Conservation (phyloP, 2,329 filamentous ascomycete species). For the Nemania sp. region DNA sequence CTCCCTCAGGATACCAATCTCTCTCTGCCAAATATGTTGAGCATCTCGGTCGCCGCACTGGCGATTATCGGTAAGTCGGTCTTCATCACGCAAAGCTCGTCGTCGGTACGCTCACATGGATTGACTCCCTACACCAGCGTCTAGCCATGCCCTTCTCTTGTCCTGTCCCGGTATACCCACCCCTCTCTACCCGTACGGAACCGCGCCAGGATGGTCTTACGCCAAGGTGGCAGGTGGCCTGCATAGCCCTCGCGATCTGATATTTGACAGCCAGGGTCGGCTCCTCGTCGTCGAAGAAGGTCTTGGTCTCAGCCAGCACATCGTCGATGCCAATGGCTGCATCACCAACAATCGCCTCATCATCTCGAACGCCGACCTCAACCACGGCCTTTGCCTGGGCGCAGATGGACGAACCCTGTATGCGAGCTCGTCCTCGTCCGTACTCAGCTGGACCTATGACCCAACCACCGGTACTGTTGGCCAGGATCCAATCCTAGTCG, state of each 20-base stretch:
- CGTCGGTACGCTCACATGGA: neutral
- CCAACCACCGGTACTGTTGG: constrained; percentile 46
- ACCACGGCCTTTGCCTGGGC: constrained; percentile 49
- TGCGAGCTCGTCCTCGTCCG: constrained; percentile 52
- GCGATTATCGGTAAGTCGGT: constrained; percentile 11
- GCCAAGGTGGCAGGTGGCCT: constrained; percentile 36
- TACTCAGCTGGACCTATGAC: constrained; percentile 62
- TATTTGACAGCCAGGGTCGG: constrained; percentile 33
- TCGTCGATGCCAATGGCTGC: constrained; percentile 34
- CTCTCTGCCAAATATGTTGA: constrained; percentile 5
- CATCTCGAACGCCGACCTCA: constrained; percentile 38
- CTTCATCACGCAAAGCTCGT: neutral
- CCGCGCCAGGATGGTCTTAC: constrained; percentile 33
- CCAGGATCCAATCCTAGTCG: constrained; percentile 46
- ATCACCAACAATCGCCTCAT: constrained; percentile 31
- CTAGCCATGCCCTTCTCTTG: constrained; percentile 9
- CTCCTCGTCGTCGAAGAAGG: constrained; percentile 36
- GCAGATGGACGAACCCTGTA: constrained; percentile 44
- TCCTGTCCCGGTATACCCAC: constrained; percentile 28
- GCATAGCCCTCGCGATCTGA: constrained; percentile 33
- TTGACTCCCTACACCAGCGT: neutral
- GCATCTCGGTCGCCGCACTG: neutral
- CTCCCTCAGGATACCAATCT: neutral
- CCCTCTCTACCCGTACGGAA: constrained; percentile 27
- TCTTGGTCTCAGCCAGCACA: constrained; percentile 37